Conservation (phyloP, 139 green algal genomes). For the Volvox reticuliferus region DNA sequence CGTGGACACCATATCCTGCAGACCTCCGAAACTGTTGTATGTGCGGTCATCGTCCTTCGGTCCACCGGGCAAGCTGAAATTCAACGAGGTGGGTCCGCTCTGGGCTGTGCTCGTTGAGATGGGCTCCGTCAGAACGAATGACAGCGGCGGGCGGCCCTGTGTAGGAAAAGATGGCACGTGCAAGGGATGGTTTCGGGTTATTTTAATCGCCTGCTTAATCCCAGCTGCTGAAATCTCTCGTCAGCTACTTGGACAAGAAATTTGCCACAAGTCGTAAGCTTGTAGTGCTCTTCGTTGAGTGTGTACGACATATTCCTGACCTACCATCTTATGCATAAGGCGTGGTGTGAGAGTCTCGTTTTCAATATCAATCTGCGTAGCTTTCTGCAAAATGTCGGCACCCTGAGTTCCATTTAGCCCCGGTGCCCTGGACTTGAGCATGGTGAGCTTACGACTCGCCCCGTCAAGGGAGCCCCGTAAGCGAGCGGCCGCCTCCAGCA, state of each 20-base stretch:
- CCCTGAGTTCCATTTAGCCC: neutral
- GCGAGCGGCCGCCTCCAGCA: neutral
- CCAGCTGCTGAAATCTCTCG: no score
- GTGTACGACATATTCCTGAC: no score
- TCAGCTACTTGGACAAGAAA: no score
- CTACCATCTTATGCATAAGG: neutral
- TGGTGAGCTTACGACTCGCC: neutral
- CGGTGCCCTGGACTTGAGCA: neutral
- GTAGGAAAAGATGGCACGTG: no score
- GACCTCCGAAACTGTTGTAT: slow-evolving; percentile 44
- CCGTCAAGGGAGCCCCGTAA: slow-evolving; percentile 2
- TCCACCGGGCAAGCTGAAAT: no score
- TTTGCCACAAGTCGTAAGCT: no score
- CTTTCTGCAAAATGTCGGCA: neutral
- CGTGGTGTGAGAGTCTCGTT: neutral
- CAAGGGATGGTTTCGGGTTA: no score
- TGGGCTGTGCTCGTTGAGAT: neutral
- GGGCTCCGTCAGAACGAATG: slow-evolving; percentile 11
- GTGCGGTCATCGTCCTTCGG: neutral
- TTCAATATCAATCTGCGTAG: neutral
- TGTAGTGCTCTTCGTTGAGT: no score
- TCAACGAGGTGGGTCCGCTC: slow-evolving; percentile 8
- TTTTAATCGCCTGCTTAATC: no score
- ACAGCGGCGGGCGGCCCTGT: neutral
- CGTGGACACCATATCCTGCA: slow-evolving; percentile 37